phyloP scores from a whole-genome alignment of 768 basidiomycete genomes.

The Mycena amicta region DNA sequence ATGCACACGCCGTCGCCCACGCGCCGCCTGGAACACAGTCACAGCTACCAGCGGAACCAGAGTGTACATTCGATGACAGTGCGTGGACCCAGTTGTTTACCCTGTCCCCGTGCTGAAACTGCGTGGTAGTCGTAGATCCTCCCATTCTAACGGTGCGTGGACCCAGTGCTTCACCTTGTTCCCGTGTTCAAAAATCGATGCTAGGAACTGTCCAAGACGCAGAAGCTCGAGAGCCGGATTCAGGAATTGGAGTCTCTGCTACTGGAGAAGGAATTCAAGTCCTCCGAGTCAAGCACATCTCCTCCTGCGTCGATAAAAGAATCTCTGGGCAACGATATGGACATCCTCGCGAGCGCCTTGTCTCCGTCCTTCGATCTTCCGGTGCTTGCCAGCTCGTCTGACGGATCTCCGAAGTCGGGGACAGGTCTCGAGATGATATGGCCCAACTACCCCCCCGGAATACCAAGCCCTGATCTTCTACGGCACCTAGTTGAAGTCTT shows the following conservation, averaged over 20 bases:
- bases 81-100: conserved; percentile 18
- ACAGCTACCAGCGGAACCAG: conserved; percentile 54
- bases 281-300: conserved; percentile 7
- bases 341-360: conserved; percentile 9
- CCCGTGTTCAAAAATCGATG: conserved; percentile 64
- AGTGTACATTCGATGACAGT: conserved; percentile 82
- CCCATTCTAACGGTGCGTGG: background rate
- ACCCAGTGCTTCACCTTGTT: too few species aligned
- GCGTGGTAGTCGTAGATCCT: conserved; percentile 3
- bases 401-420: conserved; percentile 14
- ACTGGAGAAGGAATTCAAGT: conserved; percentile 52
- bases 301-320: conserved; percentile 8
- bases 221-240: conserved; percentile 28
- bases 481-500: conserved; percentile 63
- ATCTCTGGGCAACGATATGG: conserved; percentile 10
- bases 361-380: conserved; percentile 7
- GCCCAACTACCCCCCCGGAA: conserved; percentile 62
- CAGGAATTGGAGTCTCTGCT: conserved; percentile 72
- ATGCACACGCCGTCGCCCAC: conserved; percentile 67
- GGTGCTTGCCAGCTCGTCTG: conserved; percentile 2
- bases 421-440: conserved; percentile 45
- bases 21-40: conserved; percentile 52
- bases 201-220: conserved; percentile 45
- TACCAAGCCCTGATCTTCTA: conserved; percentile 65
- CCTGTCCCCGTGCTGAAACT: background rate